Evolutionary conservation across 257 asterid genomes (phyloP).

Genomic region (Primulina tabacum): DNA sequence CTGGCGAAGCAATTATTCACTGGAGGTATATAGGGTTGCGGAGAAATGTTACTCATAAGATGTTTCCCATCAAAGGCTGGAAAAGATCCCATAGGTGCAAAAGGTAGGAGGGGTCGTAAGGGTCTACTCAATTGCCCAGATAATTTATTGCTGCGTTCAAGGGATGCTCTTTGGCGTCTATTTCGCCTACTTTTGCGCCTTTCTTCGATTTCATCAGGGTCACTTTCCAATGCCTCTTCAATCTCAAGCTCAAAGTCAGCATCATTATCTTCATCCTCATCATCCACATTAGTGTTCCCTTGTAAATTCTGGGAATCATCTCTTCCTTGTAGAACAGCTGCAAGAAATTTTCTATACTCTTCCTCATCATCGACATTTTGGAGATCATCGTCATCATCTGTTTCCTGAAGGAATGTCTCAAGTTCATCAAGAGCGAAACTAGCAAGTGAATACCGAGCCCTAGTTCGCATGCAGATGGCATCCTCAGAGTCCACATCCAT

Average conservation of each 20-base stretch:
- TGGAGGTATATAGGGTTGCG: slow-evolving; percentile 36
- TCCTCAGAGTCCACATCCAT: slow-evolving; percentile 56
- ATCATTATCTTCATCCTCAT: slow-evolving; percentile 97
- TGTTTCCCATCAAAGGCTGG: slow-evolving; percentile 46
- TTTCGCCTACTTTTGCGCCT: slow-evolving; percentile 65
- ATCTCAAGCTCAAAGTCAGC: slow-evolving; percentile 99
- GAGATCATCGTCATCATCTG: slow-evolving; percentile 94
- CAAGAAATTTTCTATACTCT: slow-evolving; percentile 87
- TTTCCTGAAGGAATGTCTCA: slow-evolving; percentile 95
- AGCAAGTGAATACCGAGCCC: slow-evolving; percentile 98
- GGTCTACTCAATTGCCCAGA: slow-evolving; percentile 61
- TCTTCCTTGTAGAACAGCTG: slow-evolving; percentile 76
- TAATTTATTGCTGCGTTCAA: slow-evolving; percentile 44
- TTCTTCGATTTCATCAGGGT: slow-evolving; percentile 64
- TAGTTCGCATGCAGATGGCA: slow-evolving; percentile 90
- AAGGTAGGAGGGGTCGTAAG: slow-evolving; percentile 77
- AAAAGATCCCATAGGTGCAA: slow-evolving; percentile 44
- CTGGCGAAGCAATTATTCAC: slow-evolving; percentile 49
- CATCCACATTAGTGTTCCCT: slow-evolving; percentile 66
- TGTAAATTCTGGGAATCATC: slow-evolving; percentile 52
- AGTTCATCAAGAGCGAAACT: slow-evolving; percentile 92
- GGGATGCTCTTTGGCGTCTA: slow-evolving; percentile 53
- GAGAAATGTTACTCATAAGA: slow-evolving; percentile 33
- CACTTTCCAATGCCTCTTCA: slow-evolving; percentile 98
- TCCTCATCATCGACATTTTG: slow-evolving; percentile 88